Evolutionary conservation across 2,329 filamentous ascomycete species (phyloP).

Genomic region (Tolypocladium sp.): DNA sequence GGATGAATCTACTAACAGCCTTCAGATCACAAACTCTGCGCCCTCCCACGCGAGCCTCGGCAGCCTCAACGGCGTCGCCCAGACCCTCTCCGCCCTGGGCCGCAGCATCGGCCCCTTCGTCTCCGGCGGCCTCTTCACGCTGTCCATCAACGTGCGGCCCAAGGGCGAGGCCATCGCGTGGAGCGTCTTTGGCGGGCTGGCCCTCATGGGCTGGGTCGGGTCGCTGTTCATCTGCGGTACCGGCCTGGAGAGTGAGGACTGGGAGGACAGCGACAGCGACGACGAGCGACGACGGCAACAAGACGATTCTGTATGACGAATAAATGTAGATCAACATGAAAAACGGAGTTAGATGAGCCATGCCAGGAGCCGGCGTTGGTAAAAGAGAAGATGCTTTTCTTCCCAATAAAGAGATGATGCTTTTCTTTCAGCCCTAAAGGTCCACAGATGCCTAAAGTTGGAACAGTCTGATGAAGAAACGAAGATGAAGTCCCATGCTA

Average conservation of each 20-base stretch:
- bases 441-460: neutral
- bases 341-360: neutral
- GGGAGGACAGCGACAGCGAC: conserved; percentile 24
- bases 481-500: neutral
- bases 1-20: conserved; percentile 1
- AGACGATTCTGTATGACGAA: neutral
- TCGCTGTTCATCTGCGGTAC: conserved; percentile 68
- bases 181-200: conserved; percentile 76
- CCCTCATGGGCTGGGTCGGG: conserved; percentile 69
- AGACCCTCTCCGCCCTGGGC: conserved; percentile 85
- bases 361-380: neutral
- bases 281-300: neutral
- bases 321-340: neutral
- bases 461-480: neutral
- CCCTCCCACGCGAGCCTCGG: conserved; percentile 79
- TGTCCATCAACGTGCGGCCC: conserved; percentile 61
- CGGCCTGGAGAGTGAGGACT: conserved; percentile 51
- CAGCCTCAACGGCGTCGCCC: conserved; percentile 85
- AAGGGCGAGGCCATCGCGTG: conserved; percentile 83
- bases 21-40: conserved; percentile 87
- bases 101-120: conserved; percentile 82
- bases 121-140: conserved; percentile 76
- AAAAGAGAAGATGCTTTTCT: neutral
- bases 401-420: too few species aligned
- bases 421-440: neutral